phyloP scores from a whole-genome alignment of 495 filamentous ascomycete genomes.

The Sphaerosporella brunnea region DNA sequence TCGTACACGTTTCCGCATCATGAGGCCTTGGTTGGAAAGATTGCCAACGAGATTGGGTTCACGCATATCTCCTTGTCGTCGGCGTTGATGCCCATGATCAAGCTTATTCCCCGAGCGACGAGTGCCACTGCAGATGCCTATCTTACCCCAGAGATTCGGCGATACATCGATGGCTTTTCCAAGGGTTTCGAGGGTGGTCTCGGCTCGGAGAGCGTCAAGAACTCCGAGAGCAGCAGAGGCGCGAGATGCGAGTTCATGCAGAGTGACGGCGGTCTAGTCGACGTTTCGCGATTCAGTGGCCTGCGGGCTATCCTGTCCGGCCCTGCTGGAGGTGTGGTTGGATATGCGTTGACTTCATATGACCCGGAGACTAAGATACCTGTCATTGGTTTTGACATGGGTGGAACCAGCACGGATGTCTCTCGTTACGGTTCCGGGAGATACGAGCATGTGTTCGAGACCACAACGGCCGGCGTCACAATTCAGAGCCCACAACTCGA shows the following conservation, averaged over 20 bases:
- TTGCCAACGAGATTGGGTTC: conserved; percentile 59
- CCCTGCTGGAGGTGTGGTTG: conserved; percentile 70
- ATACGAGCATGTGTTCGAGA: conserved; percentile 95
- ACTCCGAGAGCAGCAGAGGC: conserved; percentile 36
- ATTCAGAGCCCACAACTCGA: conserved; percentile 92
- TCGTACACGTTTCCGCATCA: conserved; percentile 65
- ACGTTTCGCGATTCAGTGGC: conserved; percentile 57
- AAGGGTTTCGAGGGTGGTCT: conserved; percentile 54
- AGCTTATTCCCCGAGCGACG: conserved; percentile 69
- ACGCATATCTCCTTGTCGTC: conserved; percentile 54
- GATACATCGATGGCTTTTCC: conserved; percentile 83
- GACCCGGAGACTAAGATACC: conserved; percentile 72
- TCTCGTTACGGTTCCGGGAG: conserved; percentile 75
- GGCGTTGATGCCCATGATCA: conserved; percentile 89
- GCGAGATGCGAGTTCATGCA: conserved; percentile 72
- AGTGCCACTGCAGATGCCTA: conserved; percentile 93
- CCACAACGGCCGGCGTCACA: conserved; percentile 85
- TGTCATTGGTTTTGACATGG: conserved; percentile 94
- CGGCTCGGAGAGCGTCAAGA: conserved; percentile 47
- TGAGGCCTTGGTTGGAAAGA: conserved; percentile 46
- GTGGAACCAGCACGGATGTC: conserved; percentile 83
- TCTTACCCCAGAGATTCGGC: conserved; percentile 84
- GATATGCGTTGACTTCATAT: conserved; percentile 85
- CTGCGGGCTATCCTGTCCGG: conserved; percentile 62
- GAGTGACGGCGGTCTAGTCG: conserved; percentile 62